Base-by-base conservation (phyloP, 768 basidiomycete genomes). In the Steccherinum ochraceum region DNA sequence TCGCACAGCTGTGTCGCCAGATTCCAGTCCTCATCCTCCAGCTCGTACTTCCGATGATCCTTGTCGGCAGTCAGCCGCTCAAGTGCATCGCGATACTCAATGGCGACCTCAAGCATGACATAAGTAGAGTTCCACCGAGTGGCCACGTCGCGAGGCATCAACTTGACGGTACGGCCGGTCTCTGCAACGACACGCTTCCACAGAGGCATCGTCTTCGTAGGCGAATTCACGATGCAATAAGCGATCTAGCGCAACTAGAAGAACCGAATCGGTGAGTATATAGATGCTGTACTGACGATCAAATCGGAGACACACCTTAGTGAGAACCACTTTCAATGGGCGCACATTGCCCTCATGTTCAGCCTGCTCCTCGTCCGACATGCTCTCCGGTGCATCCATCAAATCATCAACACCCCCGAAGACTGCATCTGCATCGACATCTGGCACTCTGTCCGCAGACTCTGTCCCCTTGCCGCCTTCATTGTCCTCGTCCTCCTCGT, bases 61-160 rank as follows among this genome's bases (percentile, higher is more conserved):
- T 16, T 12, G 24, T 54, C 43, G 1, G 20, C 53, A 2, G 64
- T 69, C 3, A 71, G 54, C 11, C 40, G 19, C 13, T 67, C 52
- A 35, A 71, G 45, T 1, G 63, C 68, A 3, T 16, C 24, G 4
- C 58, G 52, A 51, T 71, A 66, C 5, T 64, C 40, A 5, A 64
- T 7, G 0, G 67, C 64, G 52, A 68, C 64, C 1, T 57, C 42
- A 2, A 74, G 52, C 70, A 75, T 72, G 16, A 23, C n/a, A 44
- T 49, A 56, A 0, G 55, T 52, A 11, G 59, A 63, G 35, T 67
- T 67, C 66, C 63, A 68, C 0, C 51, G 12, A 1, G 65, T 68
- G 0, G 45, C 3, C 3, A 68, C 58, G 52, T 69, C 61, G 0
- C 55, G 41, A 5, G 60, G 64, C 40, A 68, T 51, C 4, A 45